These are phyloP conservation scores for Chlamydomonas schloesseri DNA, from an alignment of 139 green algal genomes.

Conservation along the genomic window DNA sequence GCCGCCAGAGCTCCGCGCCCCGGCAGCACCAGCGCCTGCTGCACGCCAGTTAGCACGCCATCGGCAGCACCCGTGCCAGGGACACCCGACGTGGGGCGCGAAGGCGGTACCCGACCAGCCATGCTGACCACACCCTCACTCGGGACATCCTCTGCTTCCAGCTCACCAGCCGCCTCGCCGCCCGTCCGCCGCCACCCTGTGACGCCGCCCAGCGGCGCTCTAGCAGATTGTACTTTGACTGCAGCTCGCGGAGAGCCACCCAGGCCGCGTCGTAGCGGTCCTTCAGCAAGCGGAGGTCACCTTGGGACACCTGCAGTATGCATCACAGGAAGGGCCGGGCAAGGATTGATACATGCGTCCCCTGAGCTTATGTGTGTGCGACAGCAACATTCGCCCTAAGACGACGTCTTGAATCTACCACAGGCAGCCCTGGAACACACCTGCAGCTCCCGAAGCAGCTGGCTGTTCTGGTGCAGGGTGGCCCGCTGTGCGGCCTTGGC, in stretches of 20 bases:
- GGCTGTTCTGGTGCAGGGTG: conserved; percentile 40
- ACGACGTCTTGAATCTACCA: not conserved
- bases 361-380: too few relatives aligned
- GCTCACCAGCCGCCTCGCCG: not conserved
- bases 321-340: too few relatives aligned
- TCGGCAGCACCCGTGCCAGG: not conserved
- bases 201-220: not conserved
- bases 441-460: conserved; percentile 56
- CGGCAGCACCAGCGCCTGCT: not conserved
- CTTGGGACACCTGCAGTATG: not conserved
- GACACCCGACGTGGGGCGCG: not conserved
- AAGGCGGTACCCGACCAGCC: conserved; percentile 33
- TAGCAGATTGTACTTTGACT: conserved; percentile 21
- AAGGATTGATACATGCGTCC: too few relatives aligned
- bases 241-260: conserved; percentile 39
- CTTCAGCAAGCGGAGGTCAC: conserved; percentile 2
- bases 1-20: too few relatives aligned
- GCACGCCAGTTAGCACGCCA: too few relatives aligned
- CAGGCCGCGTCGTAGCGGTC: conserved; percentile 1
- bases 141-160: not conserved
- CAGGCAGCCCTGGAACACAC: conserved; percentile 4
- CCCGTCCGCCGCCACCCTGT: not conserved
- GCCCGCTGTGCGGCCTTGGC: not conserved
- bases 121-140: conserved; percentile 4
- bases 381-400: too few relatives aligned